Evolutionary conservation across 345 rosid genomes (phyloP).

Genomic region (Laguncularia racemosa): DNA sequence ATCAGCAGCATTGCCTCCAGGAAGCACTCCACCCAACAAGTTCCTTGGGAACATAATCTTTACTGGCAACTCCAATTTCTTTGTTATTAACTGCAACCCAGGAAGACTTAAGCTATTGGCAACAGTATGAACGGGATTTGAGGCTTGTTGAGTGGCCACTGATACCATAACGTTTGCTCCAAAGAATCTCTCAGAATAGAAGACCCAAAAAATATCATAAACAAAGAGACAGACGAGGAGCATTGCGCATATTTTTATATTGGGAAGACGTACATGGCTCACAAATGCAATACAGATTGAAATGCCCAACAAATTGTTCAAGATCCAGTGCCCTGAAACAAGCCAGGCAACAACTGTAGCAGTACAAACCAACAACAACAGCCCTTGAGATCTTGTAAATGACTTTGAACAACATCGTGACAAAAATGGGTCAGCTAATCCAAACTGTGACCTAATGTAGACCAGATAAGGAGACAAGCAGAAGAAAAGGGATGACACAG

Average conservation of each 20-base stretch:
- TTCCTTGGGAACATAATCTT: slow-evolving; percentile 87
- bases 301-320: slow-evolving; percentile 91
- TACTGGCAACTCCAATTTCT: slow-evolving; percentile 90
- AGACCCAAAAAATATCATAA: slow-evolving; percentile 98
- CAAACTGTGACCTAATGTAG: slow-evolving; percentile 49
- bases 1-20: slow-evolving; percentile 57
- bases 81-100: slow-evolving; percentile 84
- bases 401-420: slow-evolving; percentile 88
- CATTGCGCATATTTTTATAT: slow-evolving; percentile 86
- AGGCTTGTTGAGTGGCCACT: slow-evolving; percentile 93
- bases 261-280: slow-evolving; percentile 94
- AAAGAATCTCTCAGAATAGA: slow-evolving; percentile 95
- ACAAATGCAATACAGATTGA: slow-evolving; percentile 91
- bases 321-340: slow-evolving; percentile 87
- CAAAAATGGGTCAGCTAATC: slow-evolving; percentile 75
- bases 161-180: slow-evolving; percentile 99
- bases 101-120: slow-evolving; percentile 95
- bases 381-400: slow-evolving; percentile 58
- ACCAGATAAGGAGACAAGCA: slow-evolving; percentile 60
- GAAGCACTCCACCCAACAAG: slow-evolving; percentile 58
- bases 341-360: slow-evolving; percentile 80
- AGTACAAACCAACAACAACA: slow-evolving; percentile 44
- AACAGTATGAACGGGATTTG: slow-evolving; percentile 91
- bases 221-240: slow-evolving; percentile 81
- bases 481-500: slow-evolving; percentile 84